Percentiles rank a stretch among this genome's conserved stretches.
Conservation (phyloP, 1,284 basidiomycete genomes). For the Ustilago esculenta region DNA sequence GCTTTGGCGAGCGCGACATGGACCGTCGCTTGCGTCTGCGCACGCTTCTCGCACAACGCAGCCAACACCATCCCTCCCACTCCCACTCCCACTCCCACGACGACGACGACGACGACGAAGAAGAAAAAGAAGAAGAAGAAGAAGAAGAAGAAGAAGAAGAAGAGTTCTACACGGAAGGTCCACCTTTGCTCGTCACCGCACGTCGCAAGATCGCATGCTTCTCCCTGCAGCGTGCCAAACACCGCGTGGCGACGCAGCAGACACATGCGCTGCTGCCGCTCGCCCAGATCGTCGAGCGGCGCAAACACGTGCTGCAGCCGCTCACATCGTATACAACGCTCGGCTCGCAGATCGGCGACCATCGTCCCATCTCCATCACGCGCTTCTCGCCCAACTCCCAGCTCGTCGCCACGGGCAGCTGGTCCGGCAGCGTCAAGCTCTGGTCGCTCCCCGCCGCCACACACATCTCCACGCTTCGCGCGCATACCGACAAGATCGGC, state of each 20-base stretch:
- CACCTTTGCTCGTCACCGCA: slow-evolving; percentile 83
- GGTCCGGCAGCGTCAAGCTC: slow-evolving; percentile 92
- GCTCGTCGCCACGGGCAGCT: slow-evolving; percentile 88
- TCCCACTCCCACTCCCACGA: too few relatives aligned
- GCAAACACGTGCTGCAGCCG: slow-evolving; percentile 86
- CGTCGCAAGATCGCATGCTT: slow-evolving; percentile 86
- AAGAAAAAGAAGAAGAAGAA: slow-evolving; percentile 71
- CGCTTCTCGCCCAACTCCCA: slow-evolving; percentile 92
- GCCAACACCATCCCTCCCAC: slow-evolving; percentile 69
- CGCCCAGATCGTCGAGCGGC: slow-evolving; percentile 85
- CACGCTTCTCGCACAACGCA: slow-evolving; percentile 73
- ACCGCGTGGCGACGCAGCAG: slow-evolving; percentile 86
- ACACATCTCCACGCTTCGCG: slow-evolving; percentile 68
- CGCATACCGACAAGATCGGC: slow-evolving; percentile 89
- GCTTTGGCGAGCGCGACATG: slow-evolving; percentile 86
- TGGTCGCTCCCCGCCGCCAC: slow-evolving; percentile 85
- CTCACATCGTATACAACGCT: slow-evolving; percentile 92
- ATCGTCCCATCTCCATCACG: slow-evolving; percentile 90
- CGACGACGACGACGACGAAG: slow-evolving; percentile 49
- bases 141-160: slow-evolving; percentile 85
- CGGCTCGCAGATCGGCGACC: slow-evolving; percentile 97
- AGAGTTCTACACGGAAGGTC: slow-evolving; percentile 95
- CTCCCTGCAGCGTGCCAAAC: slow-evolving; percentile 93
- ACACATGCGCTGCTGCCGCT: slow-evolving; percentile 87
- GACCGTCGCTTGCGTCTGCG: slow-evolving; percentile 89